phyloP scores from a whole-genome alignment of 257 asterid species.

The Galeopsis tetrahit region DNA sequence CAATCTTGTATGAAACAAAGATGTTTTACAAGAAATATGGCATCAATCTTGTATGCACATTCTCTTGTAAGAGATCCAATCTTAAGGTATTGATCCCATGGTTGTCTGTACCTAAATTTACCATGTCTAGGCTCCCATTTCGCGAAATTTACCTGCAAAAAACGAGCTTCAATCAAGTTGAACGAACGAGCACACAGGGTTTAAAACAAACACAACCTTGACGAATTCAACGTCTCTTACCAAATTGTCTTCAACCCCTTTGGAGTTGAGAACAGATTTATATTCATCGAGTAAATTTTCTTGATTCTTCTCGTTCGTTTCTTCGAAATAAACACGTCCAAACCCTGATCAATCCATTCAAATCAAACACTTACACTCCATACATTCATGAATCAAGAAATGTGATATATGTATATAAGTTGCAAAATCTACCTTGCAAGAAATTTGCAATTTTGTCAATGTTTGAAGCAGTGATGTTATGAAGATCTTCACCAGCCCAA shows the following conservation, averaged over 20 bases:
- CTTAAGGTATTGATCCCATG: constrained; percentile 68
- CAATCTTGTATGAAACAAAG: constrained; percentile 44
- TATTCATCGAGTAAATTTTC: constrained; percentile 40
- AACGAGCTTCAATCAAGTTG: neutral
- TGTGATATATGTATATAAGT: neutral
- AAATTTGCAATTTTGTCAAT: constrained; percentile 61
- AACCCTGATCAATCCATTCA: constrained; percentile 44
- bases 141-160: constrained; percentile 61
- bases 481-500: constrained; percentile 87
- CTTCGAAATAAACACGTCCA: constrained; percentile 52
- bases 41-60: constrained; percentile 62
- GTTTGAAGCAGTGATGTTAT: constrained; percentile 54
- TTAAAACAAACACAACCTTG: neutral
- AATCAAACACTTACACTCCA: neutral
- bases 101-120: constrained; percentile 58
- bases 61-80: constrained; percentile 55
- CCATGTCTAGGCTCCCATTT: constrained; percentile 88
- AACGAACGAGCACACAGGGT: neutral
- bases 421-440: constrained; percentile 53
- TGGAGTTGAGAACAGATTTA: constrained; percentile 57
- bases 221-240: constrained; percentile 31
- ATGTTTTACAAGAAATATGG: constrained; percentile 3
- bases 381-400: neutral
- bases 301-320: constrained; percentile 24
- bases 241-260: constrained; percentile 56